A percentile compares a stretch with the other conserved stretches of the same genome.
Conservation (phyloP, 2,329 filamentous ascomycete genomes). For the Colletotrichum cordylinicola region DNA sequence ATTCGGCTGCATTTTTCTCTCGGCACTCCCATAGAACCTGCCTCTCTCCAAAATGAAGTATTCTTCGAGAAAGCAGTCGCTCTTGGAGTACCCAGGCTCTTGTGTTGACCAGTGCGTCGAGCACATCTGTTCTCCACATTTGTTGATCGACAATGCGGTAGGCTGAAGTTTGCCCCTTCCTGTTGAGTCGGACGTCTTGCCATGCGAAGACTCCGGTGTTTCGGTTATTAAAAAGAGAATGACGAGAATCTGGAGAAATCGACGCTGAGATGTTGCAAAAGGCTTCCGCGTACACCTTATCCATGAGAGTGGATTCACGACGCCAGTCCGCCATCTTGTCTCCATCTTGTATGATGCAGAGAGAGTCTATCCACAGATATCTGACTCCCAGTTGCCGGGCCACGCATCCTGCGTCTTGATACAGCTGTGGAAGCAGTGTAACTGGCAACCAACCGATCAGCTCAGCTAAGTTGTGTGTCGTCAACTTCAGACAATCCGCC, state of each 20-base stretch:
- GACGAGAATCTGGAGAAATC: not conserved
- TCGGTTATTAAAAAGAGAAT: not conserved
- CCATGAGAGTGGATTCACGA: constrained; percentile 21
- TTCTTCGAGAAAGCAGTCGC: not conserved
- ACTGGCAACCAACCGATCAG: not conserved
- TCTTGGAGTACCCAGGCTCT: constrained; percentile 11
- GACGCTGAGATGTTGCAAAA: constrained; percentile 27
- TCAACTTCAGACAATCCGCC: not conserved
- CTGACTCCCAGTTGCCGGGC: not conserved
- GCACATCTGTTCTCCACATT: not conserved
- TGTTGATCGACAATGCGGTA: not conserved
- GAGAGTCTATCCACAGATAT: constrained; percentile 20
- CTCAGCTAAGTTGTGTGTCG: not conserved
- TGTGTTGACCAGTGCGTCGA: not conserved
- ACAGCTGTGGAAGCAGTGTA: not conserved
- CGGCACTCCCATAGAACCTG: constrained; percentile 3
- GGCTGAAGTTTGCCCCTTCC: not conserved
- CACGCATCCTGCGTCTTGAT: not conserved
- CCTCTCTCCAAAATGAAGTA: not conserved
- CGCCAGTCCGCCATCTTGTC: constrained; percentile 23
- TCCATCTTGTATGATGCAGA: constrained; percentile 20
- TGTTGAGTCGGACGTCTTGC: not conserved
- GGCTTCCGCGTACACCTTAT: constrained; percentile 23
- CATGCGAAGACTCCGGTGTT: not conserved
- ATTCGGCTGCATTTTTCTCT: not conserved